These are phyloP conservation scores for Ceratorhiza oryzae-sativae DNA, from an alignment of 1,284 basidiomycete species.

Conservation along the genomic window DNA sequence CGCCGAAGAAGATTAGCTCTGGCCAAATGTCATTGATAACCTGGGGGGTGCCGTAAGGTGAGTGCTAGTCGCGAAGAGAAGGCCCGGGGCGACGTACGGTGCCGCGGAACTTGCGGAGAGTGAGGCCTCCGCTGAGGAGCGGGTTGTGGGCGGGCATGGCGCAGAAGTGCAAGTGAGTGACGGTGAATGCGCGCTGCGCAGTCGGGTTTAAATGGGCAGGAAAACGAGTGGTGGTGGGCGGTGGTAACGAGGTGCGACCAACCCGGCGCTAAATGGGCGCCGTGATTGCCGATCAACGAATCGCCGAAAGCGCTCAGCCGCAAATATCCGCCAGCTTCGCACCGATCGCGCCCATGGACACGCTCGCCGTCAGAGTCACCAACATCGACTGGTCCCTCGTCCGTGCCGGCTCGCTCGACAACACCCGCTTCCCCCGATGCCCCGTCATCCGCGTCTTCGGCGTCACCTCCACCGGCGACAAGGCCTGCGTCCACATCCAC, in stretches of 20 bases:
- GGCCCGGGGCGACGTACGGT: background rate
- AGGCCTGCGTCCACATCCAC: slow-evolving; percentile 89
- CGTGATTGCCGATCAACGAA: slow-evolving; percentile 19
- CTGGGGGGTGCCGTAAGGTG: background rate
- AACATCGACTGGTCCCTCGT: slow-evolving; percentile 53
- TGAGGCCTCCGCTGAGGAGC: slow-evolving; percentile 6
- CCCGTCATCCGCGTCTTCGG: slow-evolving; percentile 91
- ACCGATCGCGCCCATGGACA: background rate
- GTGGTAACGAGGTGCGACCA: background rate
- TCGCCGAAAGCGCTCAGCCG: slow-evolving; percentile 4
- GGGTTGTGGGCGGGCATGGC: slow-evolving; percentile 20
- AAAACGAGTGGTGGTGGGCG: slow-evolving; percentile 1
- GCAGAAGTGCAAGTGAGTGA: background rate
- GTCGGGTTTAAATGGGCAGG: background rate
- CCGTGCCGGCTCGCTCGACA: slow-evolving; percentile 46
- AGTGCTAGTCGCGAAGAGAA: background rate
- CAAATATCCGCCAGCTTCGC: background rate
- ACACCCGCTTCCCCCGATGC: slow-evolving; percentile 60
- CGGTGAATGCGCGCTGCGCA: slow-evolving; percentile 5
- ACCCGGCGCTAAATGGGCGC: background rate
- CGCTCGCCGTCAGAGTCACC: slow-evolving; percentile 50
- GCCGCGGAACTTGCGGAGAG: slow-evolving; percentile 31
- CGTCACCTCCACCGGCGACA: slow-evolving; percentile 75
- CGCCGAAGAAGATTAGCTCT: slow-evolving; percentile 24
- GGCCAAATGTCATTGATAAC: slow-evolving; percentile 34